Conservation (phyloP, 2,329 filamentous ascomycete genomes). For the Coleophoma cylindrospora region DNA sequence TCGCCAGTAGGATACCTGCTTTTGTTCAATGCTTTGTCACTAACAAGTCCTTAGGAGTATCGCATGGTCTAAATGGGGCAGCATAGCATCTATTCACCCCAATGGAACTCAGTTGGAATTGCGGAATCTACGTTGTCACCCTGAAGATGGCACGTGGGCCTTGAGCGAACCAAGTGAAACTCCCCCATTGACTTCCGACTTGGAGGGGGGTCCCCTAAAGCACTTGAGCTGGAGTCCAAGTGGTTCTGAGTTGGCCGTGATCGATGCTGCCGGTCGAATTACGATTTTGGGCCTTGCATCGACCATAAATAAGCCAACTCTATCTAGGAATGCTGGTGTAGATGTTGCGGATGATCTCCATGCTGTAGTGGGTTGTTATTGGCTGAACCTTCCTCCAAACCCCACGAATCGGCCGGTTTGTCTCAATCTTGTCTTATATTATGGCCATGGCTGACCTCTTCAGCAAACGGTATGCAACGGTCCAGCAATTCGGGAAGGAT, state of each 20-base stretch:
- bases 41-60: conserved; percentile 54
- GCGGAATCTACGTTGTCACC: conserved; percentile 64
- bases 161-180: conserved; percentile 68
- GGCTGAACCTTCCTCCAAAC: conserved; percentile 50
- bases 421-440: neutral
- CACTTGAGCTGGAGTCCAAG: conserved; percentile 77
- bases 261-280: conserved; percentile 75
- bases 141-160: conserved; percentile 67
- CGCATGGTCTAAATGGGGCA: conserved; percentile 83
- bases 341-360: conserved; percentile 71
- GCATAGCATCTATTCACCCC: conserved; percentile 73
- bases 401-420: conserved; percentile 21
- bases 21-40: neutral
- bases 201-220: conserved; percentile 62
- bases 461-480: conserved; percentile 45
- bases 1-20: conserved; percentile 62
- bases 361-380: conserved; percentile 78
- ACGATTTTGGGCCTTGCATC: conserved; percentile 68
- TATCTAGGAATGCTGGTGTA: conserved; percentile 55
- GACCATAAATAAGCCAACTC: conserved; percentile 66
- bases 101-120: conserved; percentile 69
- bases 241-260: conserved; percentile 74
- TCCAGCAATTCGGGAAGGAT: conserved; percentile 57
- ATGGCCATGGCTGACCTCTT: conserved; percentile 1
- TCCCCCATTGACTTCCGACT: conserved; percentile 53